phyloP scores from a whole-genome alignment of 108 stramenopile genomes.

The Cyclostephanos tholiformis region DNA sequence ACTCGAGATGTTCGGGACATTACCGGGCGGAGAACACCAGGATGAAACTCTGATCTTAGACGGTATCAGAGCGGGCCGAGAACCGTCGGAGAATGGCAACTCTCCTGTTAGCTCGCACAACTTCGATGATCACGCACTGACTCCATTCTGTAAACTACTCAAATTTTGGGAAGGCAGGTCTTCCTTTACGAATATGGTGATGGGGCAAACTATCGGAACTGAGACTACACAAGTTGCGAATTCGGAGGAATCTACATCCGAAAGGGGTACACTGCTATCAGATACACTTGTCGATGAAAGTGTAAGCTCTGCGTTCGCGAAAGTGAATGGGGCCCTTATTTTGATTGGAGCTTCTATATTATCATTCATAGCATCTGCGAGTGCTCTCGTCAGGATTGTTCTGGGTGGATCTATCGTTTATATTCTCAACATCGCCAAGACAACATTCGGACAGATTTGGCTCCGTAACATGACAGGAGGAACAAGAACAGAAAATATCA shows the following conservation, averaged over 20 bases:
- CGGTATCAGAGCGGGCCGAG: slow-evolving; percentile 6
- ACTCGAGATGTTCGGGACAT: not conserved
- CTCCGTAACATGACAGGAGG: slow-evolving; percentile 4
- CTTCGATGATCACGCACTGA: slow-evolving; percentile 29
- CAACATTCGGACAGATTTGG: not conserved
- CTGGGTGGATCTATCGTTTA: not conserved
- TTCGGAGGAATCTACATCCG: not conserved
- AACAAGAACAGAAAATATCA: not conserved
- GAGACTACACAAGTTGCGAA: slow-evolving; percentile 11
- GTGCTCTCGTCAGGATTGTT: not conserved
- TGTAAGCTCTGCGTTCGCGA: not conserved
- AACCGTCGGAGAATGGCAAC: slow-evolving; percentile 1
- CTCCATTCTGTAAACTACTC: slow-evolving; percentile 25
- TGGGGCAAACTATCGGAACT: slow-evolving; percentile 14
- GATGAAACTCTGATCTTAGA: not conserved
- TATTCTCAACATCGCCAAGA: not conserved
- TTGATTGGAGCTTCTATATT: not conserved
- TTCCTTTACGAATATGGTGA: slow-evolving; percentile 9
- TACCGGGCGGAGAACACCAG: not conserved
- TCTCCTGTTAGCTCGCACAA: slow-evolving; percentile 17
- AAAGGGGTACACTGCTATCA: not conserved
- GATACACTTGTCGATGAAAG: not conserved
- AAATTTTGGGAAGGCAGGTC: slow-evolving; percentile 35
- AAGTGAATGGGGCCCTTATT: not conserved
- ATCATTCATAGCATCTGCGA: slow-evolving; percentile 5